Base-by-base conservation (phyloP, 2,329 filamentous ascomycete species). In the Diaporthe helianthi region DNA sequence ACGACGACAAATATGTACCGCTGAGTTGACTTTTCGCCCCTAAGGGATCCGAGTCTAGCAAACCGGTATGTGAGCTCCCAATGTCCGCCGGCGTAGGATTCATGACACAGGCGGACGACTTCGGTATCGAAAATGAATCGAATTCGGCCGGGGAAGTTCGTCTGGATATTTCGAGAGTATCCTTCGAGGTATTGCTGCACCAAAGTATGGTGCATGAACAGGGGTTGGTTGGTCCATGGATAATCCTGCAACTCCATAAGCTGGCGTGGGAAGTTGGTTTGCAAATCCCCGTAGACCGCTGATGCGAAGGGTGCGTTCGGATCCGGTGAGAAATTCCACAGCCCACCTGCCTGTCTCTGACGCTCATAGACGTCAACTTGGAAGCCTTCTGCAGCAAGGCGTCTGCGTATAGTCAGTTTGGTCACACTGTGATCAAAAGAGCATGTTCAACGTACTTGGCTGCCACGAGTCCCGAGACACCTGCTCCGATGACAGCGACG, bases 181-280 rank as follows among this genome's bases (percentile, higher is more conserved):
- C 17, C 31, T 9, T n/a, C 8, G 3, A 67, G 65, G 53, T 58
- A 60, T 17, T 47, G 13, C 13, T 36, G 29, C n/a, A 67, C 65
- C 65, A 49, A 26, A 5, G 12, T 26, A 26, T 67, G 65, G 5
- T 24, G n/a, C 65, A 67, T 67, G 31, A 67, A 31, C 12, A 67
- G 19, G 1, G 65, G 52, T 13, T 67, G 53, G 19, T 8, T 33
- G 9, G 26, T n/a, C 38, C 51, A 58, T 9, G 33, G 52, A 38
- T 58, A 58, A 22, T 67, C 65, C 33, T 58, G 65, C 15, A 67
- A 51, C 17, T 60, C 65, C 65, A 67, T 67, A 31, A 67, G 65
- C 24, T 60, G 65, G 26, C 65, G 65, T 24, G 65, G 65, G 15
- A 60, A 67, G 26, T 60, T 67, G n/a, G 65, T 58, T 19, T 51